phyloP scores from a whole-genome alignment of 1,139 yeast species.

The Magnusiomyces suaveolens region DNA sequence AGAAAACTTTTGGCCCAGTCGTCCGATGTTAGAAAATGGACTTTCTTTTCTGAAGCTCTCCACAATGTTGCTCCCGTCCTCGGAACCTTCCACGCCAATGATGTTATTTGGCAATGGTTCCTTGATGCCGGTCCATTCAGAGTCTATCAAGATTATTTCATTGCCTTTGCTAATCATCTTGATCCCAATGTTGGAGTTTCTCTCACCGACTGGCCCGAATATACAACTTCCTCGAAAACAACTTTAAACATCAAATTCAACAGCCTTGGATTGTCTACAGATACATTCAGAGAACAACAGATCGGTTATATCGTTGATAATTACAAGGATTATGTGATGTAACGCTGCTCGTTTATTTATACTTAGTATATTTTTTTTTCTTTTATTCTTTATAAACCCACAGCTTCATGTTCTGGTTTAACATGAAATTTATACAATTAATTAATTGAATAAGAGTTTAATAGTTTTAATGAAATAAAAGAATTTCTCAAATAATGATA shows the following conservation, averaged over 20 bases:
- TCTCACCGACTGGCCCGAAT: slow-evolving; percentile 14
- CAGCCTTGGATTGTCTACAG: not conserved
- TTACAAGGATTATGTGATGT: not conserved
- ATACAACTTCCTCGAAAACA: slow-evolving; percentile 34
- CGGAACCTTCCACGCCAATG: slow-evolving; percentile 19
- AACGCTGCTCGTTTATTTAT: not conserved
- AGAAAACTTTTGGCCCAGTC: slow-evolving; percentile 8
- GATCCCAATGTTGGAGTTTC: slow-evolving; percentile 15
- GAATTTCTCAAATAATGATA: no score
- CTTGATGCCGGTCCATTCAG: slow-evolving; percentile 7
- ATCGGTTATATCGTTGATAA: not conserved
- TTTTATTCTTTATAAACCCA: no score
- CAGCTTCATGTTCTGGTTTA: no score
- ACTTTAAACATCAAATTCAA: not conserved
- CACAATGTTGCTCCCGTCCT: slow-evolving; percentile 16
- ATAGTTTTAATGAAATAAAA: no score
- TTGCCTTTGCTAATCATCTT: slow-evolving; percentile 18
- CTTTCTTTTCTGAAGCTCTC: slow-evolving; percentile 14
- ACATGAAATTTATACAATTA: no score
- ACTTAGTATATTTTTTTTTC: no score
- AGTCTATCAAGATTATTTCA: slow-evolving; percentile 17
- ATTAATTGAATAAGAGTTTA: no score
- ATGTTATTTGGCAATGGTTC: slow-evolving; percentile 11
- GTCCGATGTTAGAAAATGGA: slow-evolving; percentile 8
- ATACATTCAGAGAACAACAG: slow-evolving; percentile 2